These are phyloP conservation scores for Urostyla sp. DNA, from an alignment of 73 alveolate genomes.

Conservation along the genomic window DNA sequence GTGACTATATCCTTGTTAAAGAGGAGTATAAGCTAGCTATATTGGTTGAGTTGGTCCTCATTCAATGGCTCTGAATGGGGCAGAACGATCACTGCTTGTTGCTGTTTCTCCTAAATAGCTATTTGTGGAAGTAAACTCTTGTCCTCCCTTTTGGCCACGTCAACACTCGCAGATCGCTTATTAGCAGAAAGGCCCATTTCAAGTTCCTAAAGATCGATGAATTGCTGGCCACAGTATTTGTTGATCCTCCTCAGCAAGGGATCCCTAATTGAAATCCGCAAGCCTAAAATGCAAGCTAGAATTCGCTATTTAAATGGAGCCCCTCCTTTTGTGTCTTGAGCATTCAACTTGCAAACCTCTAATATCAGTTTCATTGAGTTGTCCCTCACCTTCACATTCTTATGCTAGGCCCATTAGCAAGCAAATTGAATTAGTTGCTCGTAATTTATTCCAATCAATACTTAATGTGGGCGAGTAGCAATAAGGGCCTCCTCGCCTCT, in stretches of 20 bases:
- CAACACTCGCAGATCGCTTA: constrained; percentile 33
- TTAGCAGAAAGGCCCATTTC: constrained; percentile 26
- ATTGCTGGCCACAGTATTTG: constrained; percentile 32
- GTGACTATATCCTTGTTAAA: constrained; percentile 49
- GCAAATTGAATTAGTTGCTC: constrained; percentile 52
- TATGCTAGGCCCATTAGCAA: constrained; percentile 57
- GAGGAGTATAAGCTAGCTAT: constrained; percentile 27
- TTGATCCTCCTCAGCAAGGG: constrained; percentile 64
- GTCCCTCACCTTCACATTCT: constrained; percentile 62
- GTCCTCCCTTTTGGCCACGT: neutral
- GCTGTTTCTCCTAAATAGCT: neutral
- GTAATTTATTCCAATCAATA: constrained; percentile 56
- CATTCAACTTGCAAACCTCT: constrained; percentile 52
- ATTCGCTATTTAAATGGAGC: constrained; percentile 48
- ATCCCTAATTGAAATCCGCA: constrained; percentile 55
- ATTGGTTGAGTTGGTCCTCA: constrained; percentile 40
- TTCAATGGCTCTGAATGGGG: constrained; percentile 66
- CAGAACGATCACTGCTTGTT: neutral
- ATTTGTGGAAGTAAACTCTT: neutral
- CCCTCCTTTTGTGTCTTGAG: constrained; percentile 61
- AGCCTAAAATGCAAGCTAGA: constrained; percentile 32
- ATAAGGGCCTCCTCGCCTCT: constrained; percentile 46
- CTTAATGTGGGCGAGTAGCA: constrained; percentile 48
- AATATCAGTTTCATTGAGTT: constrained; percentile 49
- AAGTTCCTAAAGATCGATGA: constrained; percentile 55